Evolutionary conservation across 768 basidiomycete genomes (phyloP).

Genomic region (Suillus spraguei): DNA sequence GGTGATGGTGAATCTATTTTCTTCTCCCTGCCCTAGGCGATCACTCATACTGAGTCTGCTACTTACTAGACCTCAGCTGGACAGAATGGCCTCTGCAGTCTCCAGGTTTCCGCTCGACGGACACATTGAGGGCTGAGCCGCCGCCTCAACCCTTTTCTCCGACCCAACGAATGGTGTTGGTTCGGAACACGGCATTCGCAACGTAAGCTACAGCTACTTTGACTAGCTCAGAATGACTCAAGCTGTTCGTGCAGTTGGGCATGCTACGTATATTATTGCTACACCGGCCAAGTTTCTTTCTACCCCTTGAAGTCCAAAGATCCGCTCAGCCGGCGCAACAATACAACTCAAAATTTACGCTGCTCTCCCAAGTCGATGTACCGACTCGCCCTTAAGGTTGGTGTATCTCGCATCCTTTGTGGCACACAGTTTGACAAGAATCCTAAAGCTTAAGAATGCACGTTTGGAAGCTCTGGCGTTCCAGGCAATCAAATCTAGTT

Average conservation of each 20-base stretch:
- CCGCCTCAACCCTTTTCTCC: conserved; percentile 26
- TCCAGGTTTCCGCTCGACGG: background rate
- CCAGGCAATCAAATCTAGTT: conserved; percentile 24
- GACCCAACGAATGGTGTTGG: conserved; percentile 27
- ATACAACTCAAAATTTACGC: background rate
- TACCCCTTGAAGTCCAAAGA: conserved; percentile 24
- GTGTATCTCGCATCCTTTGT: too few relatives aligned
- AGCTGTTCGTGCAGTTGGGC: conserved; percentile 21
- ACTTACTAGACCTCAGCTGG: background rate
- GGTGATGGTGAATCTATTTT: too few relatives aligned
- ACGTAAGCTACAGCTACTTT: conserved; percentile 23
- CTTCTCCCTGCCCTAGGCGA: too few relatives aligned
- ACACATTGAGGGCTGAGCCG: background rate
- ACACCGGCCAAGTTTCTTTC: conserved; percentile 32
- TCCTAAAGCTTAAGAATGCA: background rate
- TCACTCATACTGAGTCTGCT: background rate
- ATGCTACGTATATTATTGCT: conserved; percentile 32
- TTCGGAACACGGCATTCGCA: conserved; percentile 30
- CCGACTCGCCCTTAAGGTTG: background rate
- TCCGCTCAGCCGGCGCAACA: background rate
- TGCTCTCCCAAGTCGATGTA: conserved; percentile 44
- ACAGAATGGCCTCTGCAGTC: background rate
- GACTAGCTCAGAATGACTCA: background rate
- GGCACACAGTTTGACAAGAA: background rate
- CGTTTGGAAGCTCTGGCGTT: conserved; percentile 15